phyloP scores from a whole-genome alignment of 148 eudicot species.

The Silene latifolia region DNA sequence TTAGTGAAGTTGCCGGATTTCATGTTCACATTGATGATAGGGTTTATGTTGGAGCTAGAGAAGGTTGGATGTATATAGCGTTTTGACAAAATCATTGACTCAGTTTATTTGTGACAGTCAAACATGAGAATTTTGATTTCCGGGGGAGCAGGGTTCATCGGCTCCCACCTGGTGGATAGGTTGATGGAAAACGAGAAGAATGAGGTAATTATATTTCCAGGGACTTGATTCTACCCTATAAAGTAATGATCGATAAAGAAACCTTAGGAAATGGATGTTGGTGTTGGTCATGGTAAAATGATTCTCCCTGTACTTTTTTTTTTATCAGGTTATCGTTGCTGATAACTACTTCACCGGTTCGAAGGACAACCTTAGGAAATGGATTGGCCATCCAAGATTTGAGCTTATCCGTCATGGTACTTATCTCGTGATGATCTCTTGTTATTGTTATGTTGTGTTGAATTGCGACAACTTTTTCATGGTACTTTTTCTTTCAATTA shows the following conservation, averaged over 20 bases:
- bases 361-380: constrained; percentile 75
- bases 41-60: constrained; percentile 5
- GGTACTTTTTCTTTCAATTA: neutral
- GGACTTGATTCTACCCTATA: neutral
- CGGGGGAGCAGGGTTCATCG: constrained; percentile 98
- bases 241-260: neutral
- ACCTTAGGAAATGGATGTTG: neutral
- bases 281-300: neutral
- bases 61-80: neutral
- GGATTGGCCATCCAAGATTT: constrained; percentile 94
- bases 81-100: constrained; percentile 10
- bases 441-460: neutral
- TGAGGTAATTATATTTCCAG: constrained; percentile 46
- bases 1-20: constrained; percentile 7
- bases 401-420: constrained; percentile 95
- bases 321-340: constrained; percentile 73
- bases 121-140: constrained; percentile 93
- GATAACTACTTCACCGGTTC: constrained; percentile 93
- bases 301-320: neutral
- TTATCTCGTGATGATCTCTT: neutral
- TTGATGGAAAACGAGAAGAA: constrained; percentile 92
- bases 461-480: neutral
- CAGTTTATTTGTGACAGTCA: constrained; percentile 40
- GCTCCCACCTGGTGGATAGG: constrained; percentile 89
- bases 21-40: constrained; percentile 3